Conservation (phyloP, 441 rosid species). For the Gossypium davidsonii region DNA sequence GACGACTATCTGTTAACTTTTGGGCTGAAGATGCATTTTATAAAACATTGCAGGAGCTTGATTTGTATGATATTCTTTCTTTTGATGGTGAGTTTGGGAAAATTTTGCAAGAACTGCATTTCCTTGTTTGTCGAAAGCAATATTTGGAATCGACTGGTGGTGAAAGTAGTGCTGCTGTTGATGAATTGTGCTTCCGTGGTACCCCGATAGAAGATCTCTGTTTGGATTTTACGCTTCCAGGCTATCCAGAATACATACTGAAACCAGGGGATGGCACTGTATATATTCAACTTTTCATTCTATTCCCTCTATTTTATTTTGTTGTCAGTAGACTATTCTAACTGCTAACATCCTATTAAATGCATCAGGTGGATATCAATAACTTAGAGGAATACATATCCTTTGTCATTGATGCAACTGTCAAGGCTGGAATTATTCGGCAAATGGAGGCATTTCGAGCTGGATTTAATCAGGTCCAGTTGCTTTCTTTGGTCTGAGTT, state of each 20-base stretch:
- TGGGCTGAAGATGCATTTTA: background rate
- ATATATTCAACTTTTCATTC: slow-evolving; percentile 17
- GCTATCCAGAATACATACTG: slow-evolving; percentile 82
- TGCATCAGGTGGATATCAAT: slow-evolving; percentile 61
- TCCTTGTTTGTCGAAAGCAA: slow-evolving; percentile 73
- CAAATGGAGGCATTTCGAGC: slow-evolving; percentile 93
- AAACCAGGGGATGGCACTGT: slow-evolving; percentile 81
- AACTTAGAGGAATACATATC: slow-evolving; percentile 85
- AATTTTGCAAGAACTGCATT: slow-evolving; percentile 73
- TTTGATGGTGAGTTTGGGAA: slow-evolving; percentile 91
- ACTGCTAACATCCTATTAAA: slow-evolving; percentile 4
- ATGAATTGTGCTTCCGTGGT: slow-evolving; percentile 58
- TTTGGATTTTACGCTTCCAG: slow-evolving; percentile 93
- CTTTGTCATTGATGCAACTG: slow-evolving; percentile 85
- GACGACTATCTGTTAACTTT: background rate
- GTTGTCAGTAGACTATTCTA: background rate
- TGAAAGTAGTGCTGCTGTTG: slow-evolving; percentile 30
- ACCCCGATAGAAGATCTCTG: slow-evolving; percentile 71
- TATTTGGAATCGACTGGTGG: slow-evolving; percentile 50
- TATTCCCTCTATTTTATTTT: background rate
- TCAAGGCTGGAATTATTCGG: slow-evolving; percentile 68
- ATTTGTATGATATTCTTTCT: slow-evolving; percentile 74
- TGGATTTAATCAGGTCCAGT: slow-evolving; percentile 88
- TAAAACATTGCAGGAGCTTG: slow-evolving; percentile 77
- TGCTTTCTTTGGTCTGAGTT: slow-evolving; percentile 5